Base-by-base conservation (phyloP, 2,329 filamentous ascomycete genomes). In the Xylaria sp. region DNA sequence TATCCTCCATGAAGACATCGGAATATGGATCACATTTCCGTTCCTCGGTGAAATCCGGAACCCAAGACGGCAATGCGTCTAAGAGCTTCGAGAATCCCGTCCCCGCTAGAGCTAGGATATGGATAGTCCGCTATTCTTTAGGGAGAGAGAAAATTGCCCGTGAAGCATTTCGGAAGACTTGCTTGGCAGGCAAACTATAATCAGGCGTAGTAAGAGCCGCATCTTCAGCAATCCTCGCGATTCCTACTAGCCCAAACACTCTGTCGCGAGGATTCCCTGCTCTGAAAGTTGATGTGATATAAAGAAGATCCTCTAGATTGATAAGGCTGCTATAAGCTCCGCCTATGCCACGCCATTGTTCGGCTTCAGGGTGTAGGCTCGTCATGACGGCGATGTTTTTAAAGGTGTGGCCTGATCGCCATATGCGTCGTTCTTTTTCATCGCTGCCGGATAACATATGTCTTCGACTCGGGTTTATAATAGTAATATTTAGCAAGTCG, bases 261-360 rank as follows among this genome's bases (percentile, higher is more conserved):
- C 66, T 66, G 21, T 70, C 69, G 1, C 69, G 69, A 5, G 69
- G 66, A 34, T 70, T 66, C 5, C 55, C 21, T 17, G 69, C 34
- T 34, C 32, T 17, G 19, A 69, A 69, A n/a, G 55, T 61, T 27
- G 42, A 56, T 19, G 69, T 66, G 24, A 64, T 17, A 19, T 66
- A 69, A 32, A 70, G 55, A 17, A 70, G 39, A 21, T 63, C 58
- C 21, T 62, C 62, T 2, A 69, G 60, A 8, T 61, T 34, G 11
- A 64, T 27, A 4, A 48, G 4, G 7, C 21, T 8, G 50, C 2
- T 36, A 12, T 30, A 36, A 14, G 39, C 30, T 1, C 32, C 32
- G 6, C 12, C 3, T 24, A 11, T n/a, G 14, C 21, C 42, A 19
- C 11, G 47, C 58, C 39, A 59, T n/a, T 24, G 32, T 19, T 55